Percentiles rank a stretch among this genome's conserved stretches.
Evolutionary conservation across 78 protist genomes (phyloP).

Genomic region (Speleostelium caveatum): DNA sequence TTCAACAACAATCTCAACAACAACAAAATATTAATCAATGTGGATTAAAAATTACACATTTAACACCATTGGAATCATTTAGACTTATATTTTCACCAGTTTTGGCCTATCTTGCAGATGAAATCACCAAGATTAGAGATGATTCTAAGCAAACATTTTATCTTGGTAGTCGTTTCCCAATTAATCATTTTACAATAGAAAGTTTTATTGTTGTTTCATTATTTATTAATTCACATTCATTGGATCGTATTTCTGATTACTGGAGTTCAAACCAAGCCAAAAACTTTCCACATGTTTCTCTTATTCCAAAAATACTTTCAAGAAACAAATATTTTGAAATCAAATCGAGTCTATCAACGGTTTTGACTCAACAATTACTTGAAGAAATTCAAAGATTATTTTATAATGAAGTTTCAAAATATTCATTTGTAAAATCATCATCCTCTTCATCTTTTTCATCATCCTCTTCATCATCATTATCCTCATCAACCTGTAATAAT

Average conservation of each 20-base stretch:
- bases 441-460: constrained; percentile 53
- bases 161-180: constrained; percentile 66
- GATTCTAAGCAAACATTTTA: constrained; percentile 24
- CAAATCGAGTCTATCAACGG: constrained; percentile 49
- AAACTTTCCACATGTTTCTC: constrained; percentile 37
- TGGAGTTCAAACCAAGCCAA: constrained; percentile 59
- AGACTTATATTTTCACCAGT: constrained; percentile 8
- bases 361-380: constrained; percentile 19
- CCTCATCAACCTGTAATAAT: background rate
- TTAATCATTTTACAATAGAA: constrained; percentile 43
- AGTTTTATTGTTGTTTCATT: constrained; percentile 59
- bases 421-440: constrained; percentile 28
- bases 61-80: constrained; percentile 59
- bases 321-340: constrained; percentile 76
- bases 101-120: constrained; percentile 3
- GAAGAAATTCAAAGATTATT: constrained; percentile 33
- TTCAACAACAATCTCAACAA: background rate
- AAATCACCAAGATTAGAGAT: constrained; percentile 34
- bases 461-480: background rate
- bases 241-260: constrained; percentile 66
- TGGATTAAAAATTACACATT: background rate
- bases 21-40: background rate
- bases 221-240: constrained; percentile 67
- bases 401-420: constrained; percentile 22
- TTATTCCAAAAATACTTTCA: constrained; percentile 58